Base-by-base conservation (phyloP, 441 rosid genomes). In the Viola pubescens region DNA sequence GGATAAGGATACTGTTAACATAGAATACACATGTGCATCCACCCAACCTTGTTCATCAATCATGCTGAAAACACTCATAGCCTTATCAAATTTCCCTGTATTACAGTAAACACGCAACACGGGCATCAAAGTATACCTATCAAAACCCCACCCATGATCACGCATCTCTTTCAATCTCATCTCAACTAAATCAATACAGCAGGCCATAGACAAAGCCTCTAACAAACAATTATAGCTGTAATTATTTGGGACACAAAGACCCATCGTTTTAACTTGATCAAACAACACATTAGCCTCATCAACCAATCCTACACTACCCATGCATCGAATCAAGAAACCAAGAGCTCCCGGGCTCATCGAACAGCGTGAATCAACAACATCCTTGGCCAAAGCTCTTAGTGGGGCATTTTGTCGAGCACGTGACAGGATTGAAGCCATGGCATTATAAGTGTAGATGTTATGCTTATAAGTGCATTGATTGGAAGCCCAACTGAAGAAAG, bases 381-480 rank as follows among this genome's bases (percentile, higher is more conserved):
- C 79, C 43, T 45, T 40, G 0, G 70, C 81, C 69, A 92, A 74
- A 67, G 6, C 62, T 70, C 62, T 84, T 77, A 92, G 66, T 75
- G 72, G 69, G 81, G 84, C 88, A 77, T 77, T 86, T 73, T 82
- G 91, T 86, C 96, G 96, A 92, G 89, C 97, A 82, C 80, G 72
- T 77, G 95, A 87, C 57, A 92, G 94, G 80, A 86, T 73, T 12
- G 75, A 77, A 0, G 97, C 96, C 89, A 92, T 83, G 68, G 96
- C 88, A 63, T 89, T 92, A 73, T 78, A 87, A 66, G 88, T 73
- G 59, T 92, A 89, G 12, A 83, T 69, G 50, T 77, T 88, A 58
- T 87, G 88, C 56, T 60, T 74, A 61, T 84, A 92, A 6, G 92
- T 89, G 61, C 53, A 13, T 46, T 82, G 97, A 47, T 56, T 67